phyloP scores from a whole-genome alignment of 352 stramenopile species.

The Phytophthora foliorum region DNA sequence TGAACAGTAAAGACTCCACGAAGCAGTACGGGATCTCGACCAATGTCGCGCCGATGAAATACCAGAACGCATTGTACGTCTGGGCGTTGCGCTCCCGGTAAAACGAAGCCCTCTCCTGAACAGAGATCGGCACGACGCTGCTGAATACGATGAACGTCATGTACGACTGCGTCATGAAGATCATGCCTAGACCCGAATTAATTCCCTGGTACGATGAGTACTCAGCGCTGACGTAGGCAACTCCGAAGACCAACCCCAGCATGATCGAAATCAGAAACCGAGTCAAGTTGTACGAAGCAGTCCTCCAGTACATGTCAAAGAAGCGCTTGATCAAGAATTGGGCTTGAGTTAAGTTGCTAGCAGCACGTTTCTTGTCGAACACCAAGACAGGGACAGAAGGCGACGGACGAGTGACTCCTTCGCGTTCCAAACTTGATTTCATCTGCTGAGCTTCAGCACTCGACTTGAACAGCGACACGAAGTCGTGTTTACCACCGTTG shows the following conservation, averaged over 20 bases:
- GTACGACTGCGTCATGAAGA: conserved; percentile 80
- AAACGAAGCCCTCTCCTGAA: conserved; percentile 15
- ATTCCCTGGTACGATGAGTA: conserved; percentile 38
- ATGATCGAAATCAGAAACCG: conserved; percentile 44
- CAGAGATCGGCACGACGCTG: conserved; percentile 45
- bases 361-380: conserved; percentile 34
- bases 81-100: conserved; percentile 11
- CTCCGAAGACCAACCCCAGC: conserved; percentile 20
- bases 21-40: conserved; percentile 23
- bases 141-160: conserved; percentile 60
- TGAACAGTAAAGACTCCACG: conserved; percentile 9
- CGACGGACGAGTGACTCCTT: conserved; percentile 15
- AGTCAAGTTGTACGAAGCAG: conserved; percentile 78
- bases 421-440: conserved; percentile 5
- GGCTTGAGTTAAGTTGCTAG: conserved; percentile 19
- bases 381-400: conserved; percentile 4
- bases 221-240: conserved; percentile 25
- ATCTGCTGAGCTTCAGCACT: conserved; percentile 12
- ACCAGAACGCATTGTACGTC: conserved; percentile 22
- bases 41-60: conserved; percentile 9
- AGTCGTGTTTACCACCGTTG: conserved; percentile 9
- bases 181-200: conserved; percentile 59
- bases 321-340: conserved; percentile 56
- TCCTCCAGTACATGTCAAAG: conserved; percentile 81
- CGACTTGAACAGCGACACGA: conserved; percentile 17